Evolutionary conservation across 2,329 filamentous ascomycete genomes (phyloP).

Genomic region (Monosporascus sp.): DNA sequence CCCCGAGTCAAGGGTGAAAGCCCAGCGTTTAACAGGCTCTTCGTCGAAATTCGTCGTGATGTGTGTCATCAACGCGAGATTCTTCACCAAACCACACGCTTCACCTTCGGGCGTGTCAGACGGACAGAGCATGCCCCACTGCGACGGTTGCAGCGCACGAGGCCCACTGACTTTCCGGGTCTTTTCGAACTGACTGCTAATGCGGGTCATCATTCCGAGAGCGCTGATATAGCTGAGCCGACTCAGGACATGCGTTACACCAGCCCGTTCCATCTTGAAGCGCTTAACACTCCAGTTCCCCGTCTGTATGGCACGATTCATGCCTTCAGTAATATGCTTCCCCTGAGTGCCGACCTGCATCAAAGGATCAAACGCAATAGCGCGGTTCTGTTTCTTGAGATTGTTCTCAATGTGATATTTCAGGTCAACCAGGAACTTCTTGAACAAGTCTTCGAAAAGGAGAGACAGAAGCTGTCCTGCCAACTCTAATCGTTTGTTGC

Average conservation of each 20-base stretch:
- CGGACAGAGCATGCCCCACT: constrained; percentile 96
- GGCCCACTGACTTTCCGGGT: constrained; percentile 94
- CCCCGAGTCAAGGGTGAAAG: constrained; percentile 81
- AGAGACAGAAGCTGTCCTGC: constrained; percentile 91
- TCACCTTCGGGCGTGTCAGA: constrained; percentile 98
- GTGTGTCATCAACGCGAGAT: constrained; percentile 96
- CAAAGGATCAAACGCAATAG: constrained; percentile 81
- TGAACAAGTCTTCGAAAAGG: constrained; percentile 96
- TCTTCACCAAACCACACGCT: constrained; percentile 96
- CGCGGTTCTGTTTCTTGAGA: constrained; percentile 86
- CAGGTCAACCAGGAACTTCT: constrained; percentile 83
- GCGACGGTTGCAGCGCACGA: constrained; percentile 90
- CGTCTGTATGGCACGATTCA: constrained; percentile 94
- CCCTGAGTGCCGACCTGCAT: constrained; percentile 80
- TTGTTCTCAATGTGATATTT: constrained; percentile 95
- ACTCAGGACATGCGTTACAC: constrained; percentile 93
- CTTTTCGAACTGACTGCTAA: constrained; percentile 98
- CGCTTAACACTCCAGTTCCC: constrained; percentile 98
- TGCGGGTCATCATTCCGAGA: constrained; percentile 98
- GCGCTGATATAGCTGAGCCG: constrained; percentile 94
- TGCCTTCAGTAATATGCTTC: constrained; percentile 82
- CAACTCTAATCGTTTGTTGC: constrained; percentile 92
- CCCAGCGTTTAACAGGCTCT: constrained; percentile 77
- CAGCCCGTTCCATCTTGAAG: constrained; percentile 97
- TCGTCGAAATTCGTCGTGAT: constrained; percentile 97